These are phyloP conservation scores for Phytophthora rubi DNA, from an alignment of 352 stramenopile species.

Conservation along the genomic window DNA sequence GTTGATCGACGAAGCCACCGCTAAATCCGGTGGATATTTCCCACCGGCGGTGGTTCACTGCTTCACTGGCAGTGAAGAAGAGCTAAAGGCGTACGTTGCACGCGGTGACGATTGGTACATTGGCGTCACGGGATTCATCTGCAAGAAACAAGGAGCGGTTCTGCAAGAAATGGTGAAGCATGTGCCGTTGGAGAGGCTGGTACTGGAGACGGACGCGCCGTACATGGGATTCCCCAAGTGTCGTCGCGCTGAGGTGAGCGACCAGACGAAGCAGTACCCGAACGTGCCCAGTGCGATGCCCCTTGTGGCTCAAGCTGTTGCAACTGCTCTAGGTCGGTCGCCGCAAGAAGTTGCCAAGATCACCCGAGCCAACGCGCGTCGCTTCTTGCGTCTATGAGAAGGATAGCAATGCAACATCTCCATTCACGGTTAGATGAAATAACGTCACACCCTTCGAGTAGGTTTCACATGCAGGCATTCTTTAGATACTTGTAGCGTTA, in stretches of 20 bases:
- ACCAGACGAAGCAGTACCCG: slow-evolving; percentile 75
- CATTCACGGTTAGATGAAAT: neutral
- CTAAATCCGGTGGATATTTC: slow-evolving; percentile 45
- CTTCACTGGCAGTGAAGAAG: slow-evolving; percentile 84
- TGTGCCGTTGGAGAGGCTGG: slow-evolving; percentile 81
- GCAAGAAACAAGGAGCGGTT: slow-evolving; percentile 72
- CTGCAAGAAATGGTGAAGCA: slow-evolving; percentile 61
- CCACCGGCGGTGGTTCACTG: slow-evolving; percentile 88
- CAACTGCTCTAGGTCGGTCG: slow-evolving; percentile 48
- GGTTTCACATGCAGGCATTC: slow-evolving; percentile 20
- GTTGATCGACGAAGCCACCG: slow-evolving; percentile 64
- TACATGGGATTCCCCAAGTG: slow-evolving; percentile 91
- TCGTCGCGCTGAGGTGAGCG: slow-evolving; percentile 39
- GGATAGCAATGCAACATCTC: neutral
- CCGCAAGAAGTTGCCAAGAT: slow-evolving; percentile 63
- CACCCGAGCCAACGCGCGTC: slow-evolving; percentile 71
- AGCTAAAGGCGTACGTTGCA: slow-evolving; percentile 78
- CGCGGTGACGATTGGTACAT: slow-evolving; percentile 85
- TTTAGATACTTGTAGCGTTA: slow-evolving; percentile 32
- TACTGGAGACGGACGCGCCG: slow-evolving; percentile 93
- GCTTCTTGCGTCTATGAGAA: slow-evolving; percentile 62
- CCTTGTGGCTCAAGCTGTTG: slow-evolving; percentile 62
- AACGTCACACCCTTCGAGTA: neutral
- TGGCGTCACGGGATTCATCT: slow-evolving; percentile 91
- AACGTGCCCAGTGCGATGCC: slow-evolving; percentile 80